Base-by-base conservation (phyloP, 2,329 filamentous ascomycete species). In the Colletotrichum eremochloae region DNA sequence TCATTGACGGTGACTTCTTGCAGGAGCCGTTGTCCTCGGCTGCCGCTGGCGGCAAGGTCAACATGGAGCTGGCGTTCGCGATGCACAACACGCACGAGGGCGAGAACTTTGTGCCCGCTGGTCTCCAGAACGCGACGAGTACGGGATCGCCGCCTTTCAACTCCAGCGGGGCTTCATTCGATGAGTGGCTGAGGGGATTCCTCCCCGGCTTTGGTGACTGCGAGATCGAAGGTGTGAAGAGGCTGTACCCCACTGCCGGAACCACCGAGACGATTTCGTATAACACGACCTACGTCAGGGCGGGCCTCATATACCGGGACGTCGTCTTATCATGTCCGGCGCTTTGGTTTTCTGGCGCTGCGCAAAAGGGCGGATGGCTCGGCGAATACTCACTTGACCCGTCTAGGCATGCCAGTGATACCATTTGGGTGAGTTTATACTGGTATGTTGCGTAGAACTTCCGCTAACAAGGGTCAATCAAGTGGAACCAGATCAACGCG, bases 71-170 rank as follows among this genome's bases (percentile, higher is more conserved):
- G 11, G 83, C 85, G 0, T 87, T 86, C 74, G 83, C 84, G n/a
- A 87, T 86, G 82, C 91, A 91, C 78, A 92, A 92, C 77, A 84
- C 86, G 0, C 87, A 90, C 76, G 90, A 92, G 78, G 89, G 90
- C 31, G 86, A 91, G 77, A 89, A 88, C 74, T 92, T 92, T 75
- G 81, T 90, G 31, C 88, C 88, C 0, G 77, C 84, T 0, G 86
- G 85, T 0, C 80, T 91, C 1, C 76, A 80, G 24, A 81, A 79
- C 60, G 72, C 74, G 0, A 74, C 76, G 0, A 78, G 79, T 8
- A 76, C 77, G 0, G 80, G 81, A 2, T 78, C 78, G 3, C 80
- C 79, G 20, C 82, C 83, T 0, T 90, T 87, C 76, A 89, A 90
- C 74, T 83, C 83, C 1, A 88, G 85, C 1, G 63, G 67, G 1